phyloP scores from a whole-genome alignment of 306 rosid genomes.

The Cicer judaicum region DNA sequence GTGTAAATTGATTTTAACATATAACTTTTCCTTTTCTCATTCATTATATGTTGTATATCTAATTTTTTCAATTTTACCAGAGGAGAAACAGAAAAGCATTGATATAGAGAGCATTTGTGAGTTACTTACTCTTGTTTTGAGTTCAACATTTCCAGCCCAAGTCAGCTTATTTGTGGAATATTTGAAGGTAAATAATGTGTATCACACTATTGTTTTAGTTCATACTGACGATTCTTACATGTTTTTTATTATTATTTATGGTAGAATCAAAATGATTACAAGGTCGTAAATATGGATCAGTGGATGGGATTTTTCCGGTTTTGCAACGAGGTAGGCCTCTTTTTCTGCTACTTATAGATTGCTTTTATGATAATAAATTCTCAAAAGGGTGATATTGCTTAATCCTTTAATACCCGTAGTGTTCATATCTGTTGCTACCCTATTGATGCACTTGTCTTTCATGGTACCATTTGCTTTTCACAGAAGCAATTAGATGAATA shows the following conservation, averaged over 20 bases:
- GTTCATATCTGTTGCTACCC: constrained; percentile 13
- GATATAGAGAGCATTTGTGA: constrained; percentile 95
- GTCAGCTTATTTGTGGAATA: constrained; percentile 80
- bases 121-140: constrained; percentile 83
- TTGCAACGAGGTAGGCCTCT: constrained; percentile 83
- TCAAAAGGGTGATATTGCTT: neutral
- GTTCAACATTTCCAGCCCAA: constrained; percentile 73
- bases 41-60: constrained; percentile 17
- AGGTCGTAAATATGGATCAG: constrained; percentile 96
- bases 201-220: constrained; percentile 27
- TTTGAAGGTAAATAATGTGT: constrained; percentile 68
- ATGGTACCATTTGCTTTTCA: constrained; percentile 3
- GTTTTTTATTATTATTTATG: constrained; percentile 37
- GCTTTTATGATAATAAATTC: constrained; percentile 3
- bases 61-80: constrained; percentile 53
- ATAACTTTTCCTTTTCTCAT: constrained; percentile 14
- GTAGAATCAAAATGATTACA: constrained; percentile 93
- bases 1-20: constrained; percentile 10
- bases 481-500: neutral
- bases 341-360: constrained; percentile 11
- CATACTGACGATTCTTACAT: constrained; percentile 30
- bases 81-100: constrained; percentile 99
- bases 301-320: constrained; percentile 98
- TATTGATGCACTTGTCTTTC: constrained; percentile 10
- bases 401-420: neutral